Evolutionary conservation across 345 rosid species (phyloP).

Genomic region (Moricandia arvensis): DNA sequence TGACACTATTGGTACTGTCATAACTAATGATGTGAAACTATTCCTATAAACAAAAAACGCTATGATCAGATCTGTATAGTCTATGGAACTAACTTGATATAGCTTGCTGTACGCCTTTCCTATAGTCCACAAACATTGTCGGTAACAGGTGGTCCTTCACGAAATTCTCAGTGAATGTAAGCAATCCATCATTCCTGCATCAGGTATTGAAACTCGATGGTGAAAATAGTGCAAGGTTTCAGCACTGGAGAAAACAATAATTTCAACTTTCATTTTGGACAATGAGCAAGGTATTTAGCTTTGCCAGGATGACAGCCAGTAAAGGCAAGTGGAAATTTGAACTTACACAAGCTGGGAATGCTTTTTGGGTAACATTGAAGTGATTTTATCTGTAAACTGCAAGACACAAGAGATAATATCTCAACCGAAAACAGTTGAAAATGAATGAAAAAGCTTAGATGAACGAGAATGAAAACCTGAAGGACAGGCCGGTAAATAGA

Average conservation of each 20-base stretch:
- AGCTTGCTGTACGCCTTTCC: conserved; percentile 98
- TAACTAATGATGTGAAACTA: conserved; percentile 4
- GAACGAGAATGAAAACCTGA: conserved; percentile 58
- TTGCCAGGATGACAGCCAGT: conserved; percentile 20
- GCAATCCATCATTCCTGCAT: conserved; percentile 93
- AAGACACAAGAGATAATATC: conserved; percentile 38
- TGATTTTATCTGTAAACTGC: conserved; percentile 93
- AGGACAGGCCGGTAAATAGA: conserved; percentile 92
- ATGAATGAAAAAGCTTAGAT: conserved; percentile 24
- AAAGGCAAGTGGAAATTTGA: background rate
- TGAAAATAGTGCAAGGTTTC: conserved; percentile 7
- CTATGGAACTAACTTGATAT: conserved; percentile 81
- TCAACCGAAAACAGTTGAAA: conserved; percentile 16
- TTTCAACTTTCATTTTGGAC: conserved; percentile 15
- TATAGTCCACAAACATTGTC: conserved; percentile 94
- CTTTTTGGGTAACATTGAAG: conserved; percentile 80
- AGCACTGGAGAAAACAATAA: conserved; percentile 7
- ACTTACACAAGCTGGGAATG: conserved; percentile 92
- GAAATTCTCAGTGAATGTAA: conserved; percentile 90
- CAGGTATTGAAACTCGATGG: background rate
- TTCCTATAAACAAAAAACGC: conserved; percentile 13
- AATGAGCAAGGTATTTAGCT: conserved; percentile 1
- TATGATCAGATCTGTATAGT: conserved; percentile 24
- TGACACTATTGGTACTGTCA: background rate
- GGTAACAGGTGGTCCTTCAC: conserved; percentile 96